A percentile compares a stretch with the other conserved stretches of the same genome.
These are phyloP conservation scores for Straminergon stramineum DNA, from an alignment of 225 moss, liverwort and hornwort species.

Conservation along the genomic window DNA sequence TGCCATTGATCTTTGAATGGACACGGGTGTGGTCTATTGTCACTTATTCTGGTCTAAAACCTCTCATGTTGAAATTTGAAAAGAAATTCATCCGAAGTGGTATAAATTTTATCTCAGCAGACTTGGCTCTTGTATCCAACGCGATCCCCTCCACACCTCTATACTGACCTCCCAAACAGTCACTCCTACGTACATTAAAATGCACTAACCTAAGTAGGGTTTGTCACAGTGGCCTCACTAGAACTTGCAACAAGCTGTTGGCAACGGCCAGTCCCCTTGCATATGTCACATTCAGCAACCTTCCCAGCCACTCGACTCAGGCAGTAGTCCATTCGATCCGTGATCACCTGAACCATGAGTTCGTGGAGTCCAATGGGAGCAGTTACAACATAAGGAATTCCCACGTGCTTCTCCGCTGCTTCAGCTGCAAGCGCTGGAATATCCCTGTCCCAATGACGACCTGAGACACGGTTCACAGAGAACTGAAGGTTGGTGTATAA, in stretches of 20 bases:
- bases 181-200: neutral
- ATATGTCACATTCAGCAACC: constrained; percentile 78
- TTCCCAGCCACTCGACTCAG: constrained; percentile 59
- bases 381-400: constrained; percentile 65
- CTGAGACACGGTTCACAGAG: constrained; percentile 4
- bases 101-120: neutral
- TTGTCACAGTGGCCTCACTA: neutral
- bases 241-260: constrained; percentile 29
- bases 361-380: constrained; percentile 93
- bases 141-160: neutral
- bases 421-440: constrained; percentile 69
- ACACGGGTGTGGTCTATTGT: too few species aligned
- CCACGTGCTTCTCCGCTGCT: constrained; percentile 60
- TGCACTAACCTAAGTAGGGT: neutral
- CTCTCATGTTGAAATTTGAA: neutral
- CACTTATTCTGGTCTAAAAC: neutral
- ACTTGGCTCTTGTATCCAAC: neutral
- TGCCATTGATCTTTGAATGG: neutral
- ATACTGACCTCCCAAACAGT: neutral
- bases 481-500: too few species aligned
- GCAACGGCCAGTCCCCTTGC: constrained; percentile 70
- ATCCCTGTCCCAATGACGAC: constrained; percentile 89
- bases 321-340: constrained; percentile 85
- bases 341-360: constrained; percentile 68
- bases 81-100: neutral